Evolutionary conservation across 352 stramenopile genomes (phyloP).

Genomic region (Phytophthora citricola): DNA sequence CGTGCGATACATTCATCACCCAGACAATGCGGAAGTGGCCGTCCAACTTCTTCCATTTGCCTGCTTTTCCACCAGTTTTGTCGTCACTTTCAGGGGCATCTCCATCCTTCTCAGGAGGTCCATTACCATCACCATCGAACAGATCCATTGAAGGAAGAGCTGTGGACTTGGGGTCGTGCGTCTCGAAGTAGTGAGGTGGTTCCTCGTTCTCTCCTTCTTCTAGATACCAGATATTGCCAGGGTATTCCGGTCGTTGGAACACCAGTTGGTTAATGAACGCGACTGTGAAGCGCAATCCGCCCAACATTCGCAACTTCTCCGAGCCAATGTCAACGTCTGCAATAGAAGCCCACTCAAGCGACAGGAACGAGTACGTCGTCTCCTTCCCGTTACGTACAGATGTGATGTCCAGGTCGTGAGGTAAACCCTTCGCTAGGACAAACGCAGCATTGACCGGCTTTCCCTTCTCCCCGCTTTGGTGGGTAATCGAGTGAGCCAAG

Average conservation of each 20-base stretch:
- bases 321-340: constrained; percentile 84
- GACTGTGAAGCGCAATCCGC: constrained; percentile 70
- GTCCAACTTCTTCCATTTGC: constrained; percentile 57
- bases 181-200: constrained; percentile 48
- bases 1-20: constrained; percentile 72
- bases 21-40: constrained; percentile 67
- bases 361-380: constrained; percentile 82
- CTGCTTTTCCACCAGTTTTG: constrained; percentile 5
- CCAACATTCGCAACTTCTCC: constrained; percentile 74
- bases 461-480: constrained; percentile 52
- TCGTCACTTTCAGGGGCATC: constrained; percentile 6
- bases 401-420: constrained; percentile 74
- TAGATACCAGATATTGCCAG: constrained; percentile 67
- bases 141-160: constrained; percentile 53
- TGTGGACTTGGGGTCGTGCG: constrained; percentile 36
- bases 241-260: constrained; percentile 57
- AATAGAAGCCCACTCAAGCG: constrained; percentile 83
- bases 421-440: constrained; percentile 68
- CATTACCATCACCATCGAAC: constrained; percentile 42
- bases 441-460: constrained; percentile 65
- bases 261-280: constrained; percentile 65
- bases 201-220: constrained; percentile 44
- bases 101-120: constrained; percentile 15
- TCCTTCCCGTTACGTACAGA: constrained; percentile 65
- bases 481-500: constrained; percentile 64